These are phyloP conservation scores for Nicotiana rustica DNA, from an alignment of 305 asterid species.

Conservation along the genomic window DNA sequence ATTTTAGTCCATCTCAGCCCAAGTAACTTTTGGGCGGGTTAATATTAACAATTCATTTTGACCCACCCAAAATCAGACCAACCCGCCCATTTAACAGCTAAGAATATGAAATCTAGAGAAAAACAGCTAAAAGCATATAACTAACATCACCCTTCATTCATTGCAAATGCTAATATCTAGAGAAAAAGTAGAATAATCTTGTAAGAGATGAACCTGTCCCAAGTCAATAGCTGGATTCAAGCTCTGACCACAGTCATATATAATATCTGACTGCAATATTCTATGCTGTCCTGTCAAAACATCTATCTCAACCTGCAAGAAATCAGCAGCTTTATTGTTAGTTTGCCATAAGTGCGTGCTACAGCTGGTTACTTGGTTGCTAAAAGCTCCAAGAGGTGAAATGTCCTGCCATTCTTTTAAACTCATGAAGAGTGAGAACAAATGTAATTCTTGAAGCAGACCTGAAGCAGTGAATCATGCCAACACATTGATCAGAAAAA, in stretches of 20 bases:
- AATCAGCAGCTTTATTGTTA: neutral
- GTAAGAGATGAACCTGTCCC: constrained; percentile 63
- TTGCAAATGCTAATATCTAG: neutral
- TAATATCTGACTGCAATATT: constrained; percentile 59
- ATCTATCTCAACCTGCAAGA: constrained; percentile 72
- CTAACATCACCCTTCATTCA: neutral
- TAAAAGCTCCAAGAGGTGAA: neutral
- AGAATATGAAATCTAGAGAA: neutral
- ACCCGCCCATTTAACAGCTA: neutral
- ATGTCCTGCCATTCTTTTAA: neutral
- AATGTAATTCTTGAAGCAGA: neutral
- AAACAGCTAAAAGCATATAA: neutral
- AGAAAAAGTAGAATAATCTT: neutral
- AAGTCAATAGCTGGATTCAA: constrained; percentile 77
- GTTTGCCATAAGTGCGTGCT: neutral
- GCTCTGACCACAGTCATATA: constrained; percentile 83
- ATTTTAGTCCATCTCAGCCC: no score
- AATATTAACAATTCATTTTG: no score
- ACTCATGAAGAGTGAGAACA: neutral
- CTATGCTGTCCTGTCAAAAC: constrained; percentile 68
- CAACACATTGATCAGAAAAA: neutral
- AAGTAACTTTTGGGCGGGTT: no score
- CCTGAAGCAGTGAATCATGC: neutral
- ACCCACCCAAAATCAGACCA: no score
- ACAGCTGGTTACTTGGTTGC: neutral